Percentiles rank a stretch among this genome's conserved stretches.
phyloP scores from a whole-genome alignment of 75 land plant genomes.

The Larix kaempferi region DNA sequence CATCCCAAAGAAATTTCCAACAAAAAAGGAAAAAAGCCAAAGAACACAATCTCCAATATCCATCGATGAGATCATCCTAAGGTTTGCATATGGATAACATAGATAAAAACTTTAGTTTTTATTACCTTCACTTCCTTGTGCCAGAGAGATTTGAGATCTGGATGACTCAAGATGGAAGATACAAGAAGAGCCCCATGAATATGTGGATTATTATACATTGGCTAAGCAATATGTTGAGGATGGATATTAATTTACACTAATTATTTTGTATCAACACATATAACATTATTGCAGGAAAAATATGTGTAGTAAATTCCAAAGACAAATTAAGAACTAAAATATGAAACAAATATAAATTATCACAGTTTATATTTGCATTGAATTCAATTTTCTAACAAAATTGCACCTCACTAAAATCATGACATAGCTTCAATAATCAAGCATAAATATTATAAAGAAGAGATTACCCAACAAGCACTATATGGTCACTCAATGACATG shows the following conservation, averaged over 20 bases:
- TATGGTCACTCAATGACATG: too few species aligned
- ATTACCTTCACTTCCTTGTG: conserved; percentile 73
- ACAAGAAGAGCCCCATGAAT: conserved; percentile 90
- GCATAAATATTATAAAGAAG: too few species aligned
- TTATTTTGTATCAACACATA: conserved; percentile 71
- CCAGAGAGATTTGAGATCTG: conserved; percentile 74
- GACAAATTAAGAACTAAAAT: not conserved
- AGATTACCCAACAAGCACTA: too few species aligned
- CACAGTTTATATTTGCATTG: not conserved
- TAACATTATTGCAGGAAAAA: conserved; percentile 34
- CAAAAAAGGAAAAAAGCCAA: not conserved
- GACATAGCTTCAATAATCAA: too few species aligned
- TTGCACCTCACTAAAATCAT: not conserved
- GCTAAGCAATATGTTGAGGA: conserved; percentile 82
- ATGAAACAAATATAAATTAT: not conserved
- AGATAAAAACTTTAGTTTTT: not conserved
- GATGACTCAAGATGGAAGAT: conserved; percentile 70
- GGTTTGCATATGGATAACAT: not conserved
- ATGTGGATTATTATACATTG: conserved; percentile 97
- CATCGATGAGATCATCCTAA: not conserved
- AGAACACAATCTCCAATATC: not conserved
- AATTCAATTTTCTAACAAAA: not conserved
- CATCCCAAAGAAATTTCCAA: not conserved
- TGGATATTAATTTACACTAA: conserved; percentile 84
- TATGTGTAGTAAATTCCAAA: not conserved